phyloP scores from a whole-genome alignment of 176 grass and related monocot genomes.

The Triticum timopheevii region DNA sequence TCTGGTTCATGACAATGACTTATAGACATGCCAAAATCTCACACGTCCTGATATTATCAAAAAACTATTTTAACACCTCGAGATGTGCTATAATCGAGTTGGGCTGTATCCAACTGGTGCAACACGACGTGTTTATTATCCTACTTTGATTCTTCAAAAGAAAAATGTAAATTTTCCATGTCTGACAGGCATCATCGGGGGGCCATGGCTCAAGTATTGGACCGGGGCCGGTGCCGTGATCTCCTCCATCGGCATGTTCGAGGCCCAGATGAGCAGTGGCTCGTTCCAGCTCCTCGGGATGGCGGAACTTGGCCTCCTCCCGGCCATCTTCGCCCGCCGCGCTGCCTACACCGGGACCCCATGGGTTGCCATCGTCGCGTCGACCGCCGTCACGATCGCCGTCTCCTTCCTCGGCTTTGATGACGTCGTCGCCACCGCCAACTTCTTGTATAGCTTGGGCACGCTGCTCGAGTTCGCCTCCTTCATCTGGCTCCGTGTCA shows the following conservation, averaged over 20 bases:
- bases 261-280: constrained; percentile 53
- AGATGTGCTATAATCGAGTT: neutral
- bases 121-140: neutral
- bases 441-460: constrained; percentile 45
- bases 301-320: constrained; percentile 37
- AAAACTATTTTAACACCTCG: neutral
- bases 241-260: constrained; percentile 48
- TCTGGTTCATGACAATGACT: too few relatives aligned
- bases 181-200: constrained; percentile 32
- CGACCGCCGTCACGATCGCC: constrained; percentile 12
- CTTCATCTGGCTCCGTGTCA: constrained; percentile 28
- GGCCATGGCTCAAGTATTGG: constrained; percentile 49
- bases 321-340: constrained; percentile 32
- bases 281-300: constrained; percentile 51
- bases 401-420: constrained; percentile 20
- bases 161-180: neutral
- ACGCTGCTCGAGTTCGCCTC: constrained; percentile 34
- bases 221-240: constrained; percentile 45
- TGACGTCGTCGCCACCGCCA: constrained; percentile 43
- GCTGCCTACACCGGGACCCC: constrained; percentile 17
- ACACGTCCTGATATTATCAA: neutral
- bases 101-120: neutral
- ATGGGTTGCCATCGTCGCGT: neutral
- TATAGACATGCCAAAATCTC: too few relatives aligned
- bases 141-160: too few relatives aligned